Evolutionary conservation across 176 grass and related monocot genomes (phyloP).

Genomic region (Avena atlantica): DNA sequence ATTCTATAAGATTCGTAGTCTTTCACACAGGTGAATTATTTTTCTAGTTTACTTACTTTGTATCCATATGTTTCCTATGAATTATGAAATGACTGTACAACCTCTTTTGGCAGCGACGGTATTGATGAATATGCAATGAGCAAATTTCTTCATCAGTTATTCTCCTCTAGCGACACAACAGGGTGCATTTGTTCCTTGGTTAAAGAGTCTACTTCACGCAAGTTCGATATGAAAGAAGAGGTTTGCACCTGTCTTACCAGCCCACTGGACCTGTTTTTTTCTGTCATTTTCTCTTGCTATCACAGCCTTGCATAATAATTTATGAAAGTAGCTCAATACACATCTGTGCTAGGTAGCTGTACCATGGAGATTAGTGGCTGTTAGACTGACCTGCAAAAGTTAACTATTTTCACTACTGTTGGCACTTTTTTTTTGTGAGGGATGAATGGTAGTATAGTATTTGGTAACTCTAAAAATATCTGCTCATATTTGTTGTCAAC

Average conservation of each 20-base stretch:
- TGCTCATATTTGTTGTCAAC: neutral
- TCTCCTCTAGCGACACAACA: constrained; percentile 56
- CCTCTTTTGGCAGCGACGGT: constrained; percentile 69
- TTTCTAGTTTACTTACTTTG: constrained; percentile 15
- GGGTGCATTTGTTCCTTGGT: constrained; percentile 71
- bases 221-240: constrained; percentile 98
- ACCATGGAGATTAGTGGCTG: constrained; percentile 22
- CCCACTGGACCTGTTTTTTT: constrained; percentile 27
- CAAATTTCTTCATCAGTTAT: constrained; percentile 88
- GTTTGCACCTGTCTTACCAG: constrained; percentile 49
- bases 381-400: constrained; percentile 14
- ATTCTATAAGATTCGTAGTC: constrained; percentile 86
- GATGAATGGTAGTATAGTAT: neutral
- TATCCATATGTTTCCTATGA: constrained; percentile 36
- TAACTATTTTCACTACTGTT: constrained; percentile 8
- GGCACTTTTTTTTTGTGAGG: neutral
- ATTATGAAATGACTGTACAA: constrained; percentile 41
- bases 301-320: neutral
- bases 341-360: neutral
- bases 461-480: neutral
- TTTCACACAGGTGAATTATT: constrained; percentile 68
- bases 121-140: constrained; percentile 88
- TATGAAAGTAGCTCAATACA: neutral
- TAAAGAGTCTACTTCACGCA: constrained; percentile 78
- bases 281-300: constrained; percentile 8